Base-by-base conservation (phyloP, 345 rosid genomes). In the Raphanus sativus region DNA sequence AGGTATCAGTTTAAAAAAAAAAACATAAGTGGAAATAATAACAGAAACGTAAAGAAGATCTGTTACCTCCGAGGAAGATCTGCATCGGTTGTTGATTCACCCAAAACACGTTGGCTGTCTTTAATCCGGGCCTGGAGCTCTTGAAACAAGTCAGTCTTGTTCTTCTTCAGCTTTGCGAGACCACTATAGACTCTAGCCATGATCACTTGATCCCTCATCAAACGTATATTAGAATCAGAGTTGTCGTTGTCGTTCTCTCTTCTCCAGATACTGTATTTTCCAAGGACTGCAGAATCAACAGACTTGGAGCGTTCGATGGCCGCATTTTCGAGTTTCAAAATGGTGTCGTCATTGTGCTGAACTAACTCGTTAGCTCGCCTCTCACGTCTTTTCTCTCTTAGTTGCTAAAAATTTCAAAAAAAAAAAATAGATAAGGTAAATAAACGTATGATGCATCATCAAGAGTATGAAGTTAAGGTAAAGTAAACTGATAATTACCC, bases 251-350 rank as follows among this genome's bases (percentile, higher is more conserved):
- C 99, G 56, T 83, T 87, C 71, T 95, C 99, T 81, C 78, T 89
- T 81, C 98, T 89, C 99, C 99, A 95, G 71, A 92, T 84, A 83
- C 85, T 95, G 83, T 92, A 95, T 82, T 92, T 95, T 8, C 99
- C 99, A 70, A 95, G 84, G 80, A 92, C 90, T 9, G 98, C 93
- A 54, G 97, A 90, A 66, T 95, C 99, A 77, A 95, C 99, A 38
- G 94, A 88, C 77, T 92, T 92, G 36, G 99, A 91, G 32, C 90
- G 93, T 76, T 95, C 97, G 70, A 92, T 89, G 74, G 98, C 97
- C 9, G 98, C 91, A 82, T 88, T 95, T 83, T 95, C 99, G 56
- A 95, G 89, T 80, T 89, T 95, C 59, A 91, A 80, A 74, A 79
- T 65, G 10, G 89, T 87, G 80, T 89, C 97, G 74, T 88, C 88